phyloP scores from a whole-genome alignment of 768 basidiomycete genomes.

The Epithele typhae region DNA sequence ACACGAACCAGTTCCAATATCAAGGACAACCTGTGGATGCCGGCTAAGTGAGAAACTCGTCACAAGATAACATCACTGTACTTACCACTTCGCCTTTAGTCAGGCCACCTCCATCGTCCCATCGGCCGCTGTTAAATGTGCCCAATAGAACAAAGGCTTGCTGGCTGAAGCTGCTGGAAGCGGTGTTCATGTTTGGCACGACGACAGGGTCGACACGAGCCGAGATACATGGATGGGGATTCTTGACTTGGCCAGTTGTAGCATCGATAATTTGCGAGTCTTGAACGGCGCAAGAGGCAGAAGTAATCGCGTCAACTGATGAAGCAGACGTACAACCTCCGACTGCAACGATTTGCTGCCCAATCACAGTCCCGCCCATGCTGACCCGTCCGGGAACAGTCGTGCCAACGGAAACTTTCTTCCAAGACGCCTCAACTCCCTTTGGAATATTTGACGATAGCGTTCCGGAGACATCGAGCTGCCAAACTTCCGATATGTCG shows the following conservation, averaged over 20 bases:
- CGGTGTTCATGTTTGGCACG: conserved; percentile 53
- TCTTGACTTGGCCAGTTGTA: conserved; percentile 30
- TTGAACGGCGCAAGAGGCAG: conserved; percentile 50
- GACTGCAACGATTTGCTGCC: conserved; percentile 42
- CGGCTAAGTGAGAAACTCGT: background rate
- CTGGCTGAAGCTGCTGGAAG: conserved; percentile 50
- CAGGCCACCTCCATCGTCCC: conserved; percentile 62
- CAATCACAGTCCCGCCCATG: conserved; percentile 56
- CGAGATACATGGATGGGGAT: conserved; percentile 54
- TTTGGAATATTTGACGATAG: conserved; percentile 65
- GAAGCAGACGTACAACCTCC: conserved; percentile 49
- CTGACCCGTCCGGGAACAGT: conserved; percentile 38
- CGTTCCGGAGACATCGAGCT: conserved; percentile 62
- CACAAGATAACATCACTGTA: background rate
- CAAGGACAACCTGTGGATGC: conserved; percentile 51
- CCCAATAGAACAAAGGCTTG: conserved; percentile 73
- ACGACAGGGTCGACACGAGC: conserved; percentile 56
- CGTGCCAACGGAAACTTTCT: conserved; percentile 32
- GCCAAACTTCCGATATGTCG: conserved; percentile 67
- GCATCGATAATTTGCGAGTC: conserved; percentile 54
- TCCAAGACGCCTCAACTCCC: conserved; percentile 55
- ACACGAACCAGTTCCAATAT: conserved; percentile 32
- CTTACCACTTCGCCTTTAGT: conserved; percentile 71
- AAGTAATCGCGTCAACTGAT: background rate
- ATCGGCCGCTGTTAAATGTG: conserved; percentile 55